Base-by-base conservation (phyloP, 495 filamentous ascomycete species). In the Aspergillus panamensis region DNA sequence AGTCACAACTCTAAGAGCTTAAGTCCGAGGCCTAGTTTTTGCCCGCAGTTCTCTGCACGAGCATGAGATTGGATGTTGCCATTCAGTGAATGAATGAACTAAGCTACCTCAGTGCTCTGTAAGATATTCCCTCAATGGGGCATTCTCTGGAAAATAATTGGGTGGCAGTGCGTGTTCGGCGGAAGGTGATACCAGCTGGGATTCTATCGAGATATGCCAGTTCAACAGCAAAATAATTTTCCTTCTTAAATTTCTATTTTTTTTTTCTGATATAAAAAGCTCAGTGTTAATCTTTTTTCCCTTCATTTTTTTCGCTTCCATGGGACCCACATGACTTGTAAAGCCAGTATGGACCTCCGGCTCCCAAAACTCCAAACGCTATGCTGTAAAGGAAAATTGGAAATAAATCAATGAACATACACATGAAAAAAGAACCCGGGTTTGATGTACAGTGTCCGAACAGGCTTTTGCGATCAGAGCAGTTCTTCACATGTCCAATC, bases 401-500 rank as follows among this genome's bases (percentile, higher is more conserved):
- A 21, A 45, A 62, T 51, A 54, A 35, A 25, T 33, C 52, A 53
- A 59, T 48, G 14, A 60, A 57, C 54, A 60, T 57, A 64, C 52
- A 62, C 51, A 59, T 62, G 31, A 66, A 62, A 47, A 57, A 31
- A 52, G 48, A 63, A 49, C 58, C 59, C 59, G 43, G 29, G 52
- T 54, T 43, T 45, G 57, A 66, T 58, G 51, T 55, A 62, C 57
- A 64, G 53, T 52, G 58, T 53, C 48, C 55, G 51, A 25, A 30
- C 51, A 37, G 42, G 9, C 42, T 62, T 59, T 70, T 2, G 17
- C 9, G 19, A 19, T 45, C 42, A 85, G 40, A 96, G 80, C 32
- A 98, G 79, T 69, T 98, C 94, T 77, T 98, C 94, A 76, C 92
- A 96, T 51, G 91, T 94, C 94, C 94, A 98, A 73, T 98, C 94